Evolutionary conservation across 495 filamentous ascomycete genomes (phyloP).

Genomic region (Geoglossum glabrum): DNA sequence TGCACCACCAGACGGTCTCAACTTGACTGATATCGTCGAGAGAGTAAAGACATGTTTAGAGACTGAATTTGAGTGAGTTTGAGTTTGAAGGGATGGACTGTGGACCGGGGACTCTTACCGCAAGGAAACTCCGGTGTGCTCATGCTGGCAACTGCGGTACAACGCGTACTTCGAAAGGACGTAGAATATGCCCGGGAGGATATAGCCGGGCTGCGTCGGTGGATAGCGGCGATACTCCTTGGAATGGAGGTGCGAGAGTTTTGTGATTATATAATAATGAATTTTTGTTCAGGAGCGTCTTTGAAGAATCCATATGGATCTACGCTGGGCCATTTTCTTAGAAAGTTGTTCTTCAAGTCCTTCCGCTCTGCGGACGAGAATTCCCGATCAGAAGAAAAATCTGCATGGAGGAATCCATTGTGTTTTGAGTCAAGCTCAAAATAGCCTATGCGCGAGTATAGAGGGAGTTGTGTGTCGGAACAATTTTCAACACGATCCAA

Average conservation of each 20-base stretch:
- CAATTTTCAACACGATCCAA: too few species aligned
- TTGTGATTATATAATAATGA: too few species aligned
- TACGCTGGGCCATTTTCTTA: too few species aligned
- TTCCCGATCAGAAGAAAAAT: too few species aligned
- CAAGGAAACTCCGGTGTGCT: not conserved
- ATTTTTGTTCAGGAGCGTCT: too few species aligned
- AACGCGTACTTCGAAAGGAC: not conserved
- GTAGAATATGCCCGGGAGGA: not conserved
- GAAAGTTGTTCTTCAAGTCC: too few species aligned
- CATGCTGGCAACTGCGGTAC: not conserved
- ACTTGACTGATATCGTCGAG: not conserved
- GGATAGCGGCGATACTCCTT: slow-evolving; percentile 1
- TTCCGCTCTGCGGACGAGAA: too few species aligned
- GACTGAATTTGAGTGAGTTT: not conserved
- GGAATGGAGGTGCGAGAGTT: not conserved
- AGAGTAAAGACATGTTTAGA: not conserved
- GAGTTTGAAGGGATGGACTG: not conserved
- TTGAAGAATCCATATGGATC: too few species aligned
- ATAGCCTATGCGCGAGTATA: too few species aligned
- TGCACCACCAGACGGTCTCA: not conserved
- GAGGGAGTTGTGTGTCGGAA: too few species aligned
- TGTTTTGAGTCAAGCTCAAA: too few species aligned
- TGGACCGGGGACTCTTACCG: not conserved
- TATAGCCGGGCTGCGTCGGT: not conserved
- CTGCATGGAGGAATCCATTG: too few species aligned